phyloP scores from a whole-genome alignment of 2,329 filamentous ascomycete species.

The Zymoseptoria pseudotritici region DNA sequence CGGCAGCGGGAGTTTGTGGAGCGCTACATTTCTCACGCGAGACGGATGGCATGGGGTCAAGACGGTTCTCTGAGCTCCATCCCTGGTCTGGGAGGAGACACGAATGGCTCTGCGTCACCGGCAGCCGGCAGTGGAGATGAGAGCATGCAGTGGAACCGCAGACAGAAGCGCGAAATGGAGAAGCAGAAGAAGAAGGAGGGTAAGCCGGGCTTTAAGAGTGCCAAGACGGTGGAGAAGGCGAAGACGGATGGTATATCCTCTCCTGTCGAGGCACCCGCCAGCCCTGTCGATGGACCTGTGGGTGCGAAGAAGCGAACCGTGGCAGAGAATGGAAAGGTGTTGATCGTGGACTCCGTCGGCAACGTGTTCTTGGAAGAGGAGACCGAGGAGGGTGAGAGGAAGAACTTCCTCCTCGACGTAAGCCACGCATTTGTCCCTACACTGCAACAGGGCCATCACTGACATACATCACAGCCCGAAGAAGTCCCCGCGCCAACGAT shows the following conservation, averaged over 20 bases:
- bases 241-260: conserved; percentile 45
- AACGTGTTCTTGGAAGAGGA: conserved; percentile 94
- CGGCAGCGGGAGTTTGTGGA: conserved; percentile 86
- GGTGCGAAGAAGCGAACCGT: conserved; percentile 81
- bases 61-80: conserved; percentile 60
- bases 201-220: conserved; percentile 36
- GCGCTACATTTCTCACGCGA: conserved; percentile 82
- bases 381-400: conserved; percentile 74
- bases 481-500: conserved; percentile 73
- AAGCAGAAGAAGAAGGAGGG: conserved; percentile 67
- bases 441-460: not conserved
- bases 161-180: conserved; percentile 82
- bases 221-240: conserved; percentile 50
- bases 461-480: conserved; percentile 49
- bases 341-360: conserved; percentile 85
- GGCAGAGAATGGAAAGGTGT: conserved; percentile 88
- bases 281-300: conserved; percentile 48
- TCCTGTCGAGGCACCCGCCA: conserved; percentile 45
- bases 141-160: conserved; percentile 64
- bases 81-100: conserved; percentile 51
- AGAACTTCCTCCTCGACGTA: conserved; percentile 84
- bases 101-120: conserved; percentile 34
- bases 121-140: conserved; percentile 33
- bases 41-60: conserved; percentile 84
- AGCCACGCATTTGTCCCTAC: conserved; percentile 34